Conservation (phyloP, 306 rosid genomes). For the Pachyrhizus erosus region DNA sequence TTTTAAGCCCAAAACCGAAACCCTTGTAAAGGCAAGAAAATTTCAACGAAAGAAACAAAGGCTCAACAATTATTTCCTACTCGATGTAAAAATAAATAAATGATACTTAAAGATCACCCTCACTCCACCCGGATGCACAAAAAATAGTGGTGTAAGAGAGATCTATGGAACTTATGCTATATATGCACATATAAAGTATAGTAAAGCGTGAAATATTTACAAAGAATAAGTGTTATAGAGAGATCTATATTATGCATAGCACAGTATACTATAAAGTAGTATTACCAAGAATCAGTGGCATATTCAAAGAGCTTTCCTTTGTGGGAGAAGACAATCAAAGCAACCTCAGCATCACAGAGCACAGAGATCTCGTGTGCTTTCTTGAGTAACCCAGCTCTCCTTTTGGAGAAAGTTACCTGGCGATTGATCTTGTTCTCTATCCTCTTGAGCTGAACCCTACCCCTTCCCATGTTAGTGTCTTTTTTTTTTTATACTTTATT, state of each 20-base stretch:
- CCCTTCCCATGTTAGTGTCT: slow-evolving; percentile 80
- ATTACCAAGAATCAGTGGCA: slow-evolving; percentile 69
- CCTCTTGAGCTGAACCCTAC: slow-evolving; percentile 91
- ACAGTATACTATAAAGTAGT: not conserved
- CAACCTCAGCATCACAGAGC: slow-evolving; percentile 95
- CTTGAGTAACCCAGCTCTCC: slow-evolving; percentile 89
- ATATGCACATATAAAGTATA: not conserved
- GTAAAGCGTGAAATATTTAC: not conserved
- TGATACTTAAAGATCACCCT: not conserved
- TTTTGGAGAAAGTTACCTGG: slow-evolving; percentile 93
- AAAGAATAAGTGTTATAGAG: not conserved
- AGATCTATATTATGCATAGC: not conserved
- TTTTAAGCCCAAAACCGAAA: slow-evolving; percentile 24
- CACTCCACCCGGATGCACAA: not conserved
- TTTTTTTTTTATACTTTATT: not conserved
- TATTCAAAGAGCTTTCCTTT: slow-evolving; percentile 94
- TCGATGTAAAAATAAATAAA: not conserved
- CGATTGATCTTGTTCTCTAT: slow-evolving; percentile 98
- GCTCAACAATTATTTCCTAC: not conserved
- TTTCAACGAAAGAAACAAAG: not conserved
- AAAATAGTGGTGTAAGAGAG: slow-evolving; percentile 8
- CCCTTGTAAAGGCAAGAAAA: not conserved
- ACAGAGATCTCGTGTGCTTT: slow-evolving; percentile 98
- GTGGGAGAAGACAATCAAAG: slow-evolving; percentile 92
- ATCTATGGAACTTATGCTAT: not conserved